Evolutionary conservation across 1,139 yeast species (phyloP).

Genomic region (Blastobotrys ciferrii): DNA sequence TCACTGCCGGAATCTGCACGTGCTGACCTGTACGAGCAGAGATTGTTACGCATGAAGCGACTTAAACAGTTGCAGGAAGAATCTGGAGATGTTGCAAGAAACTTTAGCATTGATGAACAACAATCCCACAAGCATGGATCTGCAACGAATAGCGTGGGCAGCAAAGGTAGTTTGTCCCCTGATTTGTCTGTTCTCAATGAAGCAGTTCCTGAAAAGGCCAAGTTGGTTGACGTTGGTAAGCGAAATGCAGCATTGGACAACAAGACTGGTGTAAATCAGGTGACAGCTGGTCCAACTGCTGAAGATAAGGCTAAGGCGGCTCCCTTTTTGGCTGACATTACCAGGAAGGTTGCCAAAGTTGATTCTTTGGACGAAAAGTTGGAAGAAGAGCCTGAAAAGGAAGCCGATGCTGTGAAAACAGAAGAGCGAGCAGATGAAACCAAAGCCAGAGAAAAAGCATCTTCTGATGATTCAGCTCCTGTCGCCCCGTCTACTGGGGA

Average conservation of each 20-base stretch:
- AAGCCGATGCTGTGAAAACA: not conserved
- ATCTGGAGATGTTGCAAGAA: slow-evolving; percentile 35
- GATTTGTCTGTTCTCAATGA: slow-evolving; percentile 13
- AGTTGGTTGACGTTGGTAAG: slow-evolving; percentile 24
- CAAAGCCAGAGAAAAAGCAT: not conserved
- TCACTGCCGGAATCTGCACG: slow-evolving; percentile 20
- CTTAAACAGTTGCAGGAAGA: slow-evolving; percentile 34
- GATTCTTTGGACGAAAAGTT: slow-evolving; percentile 1
- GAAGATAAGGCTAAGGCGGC: slow-evolving; percentile 7
- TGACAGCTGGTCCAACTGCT: slow-evolving; percentile 1
- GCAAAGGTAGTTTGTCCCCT: slow-evolving; percentile 6
- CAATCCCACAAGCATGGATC: slow-evolving; percentile 6
- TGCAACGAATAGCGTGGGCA: slow-evolving; percentile 2
- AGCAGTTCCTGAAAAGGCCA: slow-evolving; percentile 27
- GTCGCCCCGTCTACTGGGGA: not conserved
- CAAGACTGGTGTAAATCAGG: not conserved
- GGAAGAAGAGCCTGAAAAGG: slow-evolving; percentile 1
- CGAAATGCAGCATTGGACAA: slow-evolving; percentile 9
- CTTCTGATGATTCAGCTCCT: not conserved
- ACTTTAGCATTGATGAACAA: slow-evolving; percentile 15
- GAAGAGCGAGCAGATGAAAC: not conserved
- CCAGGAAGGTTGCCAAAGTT: slow-evolving; percentile 14
- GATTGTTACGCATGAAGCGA: slow-evolving; percentile 29
- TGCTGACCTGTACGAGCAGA: slow-evolving; percentile 30
- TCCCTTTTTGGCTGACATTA: slow-evolving; percentile 19